Percentiles rank a stretch among this genome's conserved stretches.
phyloP scores from a whole-genome alignment of 208 protist genomes.

The Balamuthia mandrillaris region DNA sequence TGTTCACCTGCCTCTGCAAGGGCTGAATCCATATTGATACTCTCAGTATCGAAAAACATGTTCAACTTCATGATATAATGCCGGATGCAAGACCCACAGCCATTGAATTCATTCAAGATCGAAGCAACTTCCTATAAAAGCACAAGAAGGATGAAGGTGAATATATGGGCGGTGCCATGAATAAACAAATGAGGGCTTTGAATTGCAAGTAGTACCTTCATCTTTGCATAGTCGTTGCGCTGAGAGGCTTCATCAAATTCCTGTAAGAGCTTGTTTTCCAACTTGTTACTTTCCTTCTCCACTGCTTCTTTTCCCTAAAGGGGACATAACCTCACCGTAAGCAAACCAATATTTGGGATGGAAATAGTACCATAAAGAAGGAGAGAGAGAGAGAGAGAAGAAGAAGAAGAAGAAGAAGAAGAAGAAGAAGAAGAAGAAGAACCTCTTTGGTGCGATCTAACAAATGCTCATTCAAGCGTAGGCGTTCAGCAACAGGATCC shows the following conservation, averaged over 20 bases:
- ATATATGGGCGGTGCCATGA: too few relatives aligned
- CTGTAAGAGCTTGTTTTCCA: neutral
- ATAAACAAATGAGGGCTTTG: too few relatives aligned
- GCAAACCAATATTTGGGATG: too few relatives aligned
- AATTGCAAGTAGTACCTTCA: too few relatives aligned
- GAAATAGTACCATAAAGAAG: too few relatives aligned
- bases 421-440: neutral
- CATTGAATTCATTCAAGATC: slow-evolving; percentile 21
- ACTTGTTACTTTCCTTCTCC: slow-evolving; percentile 7
- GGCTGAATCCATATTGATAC: neutral
- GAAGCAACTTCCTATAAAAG: neutral
- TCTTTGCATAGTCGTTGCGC: neutral
- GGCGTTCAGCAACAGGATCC: too few relatives aligned
- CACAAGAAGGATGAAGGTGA: neutral
- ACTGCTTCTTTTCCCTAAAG: neutral
- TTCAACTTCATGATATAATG: slow-evolving; percentile 1
- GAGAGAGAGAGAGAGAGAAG: too few relatives aligned
- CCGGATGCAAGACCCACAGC: neutral
- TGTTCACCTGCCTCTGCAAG: neutral
- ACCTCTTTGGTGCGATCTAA: slow-evolving; percentile 3
- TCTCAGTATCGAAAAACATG: slow-evolving; percentile 24
- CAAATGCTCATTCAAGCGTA: neutral
- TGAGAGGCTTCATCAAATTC: slow-evolving; percentile 9
- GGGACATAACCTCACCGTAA: neutral
- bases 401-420: neutral